Conservation (phyloP, 2,329 filamentous ascomycete species). For the Aspergillus cejpii region DNA sequence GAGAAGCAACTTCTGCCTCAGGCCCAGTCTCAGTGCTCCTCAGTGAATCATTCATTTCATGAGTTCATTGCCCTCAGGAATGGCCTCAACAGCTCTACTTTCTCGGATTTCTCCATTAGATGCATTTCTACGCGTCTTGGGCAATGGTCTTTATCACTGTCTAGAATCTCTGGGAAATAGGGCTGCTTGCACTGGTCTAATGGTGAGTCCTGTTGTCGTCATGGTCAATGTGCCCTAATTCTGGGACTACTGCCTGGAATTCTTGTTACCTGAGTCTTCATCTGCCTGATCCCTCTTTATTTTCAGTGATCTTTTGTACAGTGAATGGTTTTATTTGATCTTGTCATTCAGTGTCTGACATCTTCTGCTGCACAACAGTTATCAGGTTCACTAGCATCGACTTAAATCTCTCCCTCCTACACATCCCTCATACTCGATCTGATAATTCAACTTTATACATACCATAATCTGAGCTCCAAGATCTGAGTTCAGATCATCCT, state of each 20-base stretch:
- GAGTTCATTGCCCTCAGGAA: too few species aligned
- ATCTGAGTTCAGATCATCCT: not conserved
- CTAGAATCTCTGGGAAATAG: not conserved
- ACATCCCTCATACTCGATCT: not conserved
- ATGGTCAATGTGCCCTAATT: not conserved
- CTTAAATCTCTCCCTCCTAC: not conserved
- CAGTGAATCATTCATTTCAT: not conserved
- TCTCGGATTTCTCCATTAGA: too few species aligned
- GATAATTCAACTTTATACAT: not conserved
- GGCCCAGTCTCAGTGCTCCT: not conserved
- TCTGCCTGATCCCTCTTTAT: not conserved
- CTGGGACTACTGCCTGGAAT: not conserved
- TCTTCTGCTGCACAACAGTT: not conserved
- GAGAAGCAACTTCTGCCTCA: not conserved
- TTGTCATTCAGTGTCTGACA: not conserved
- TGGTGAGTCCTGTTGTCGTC: not conserved
- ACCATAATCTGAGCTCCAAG: too few species aligned
- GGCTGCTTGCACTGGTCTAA: not conserved
- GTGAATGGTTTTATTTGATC: not conserved
- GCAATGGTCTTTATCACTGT: too few species aligned
- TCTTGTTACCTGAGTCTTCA: not conserved
- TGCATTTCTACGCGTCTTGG: too few species aligned
- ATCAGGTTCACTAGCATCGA: not conserved
- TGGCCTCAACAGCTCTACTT: not conserved
- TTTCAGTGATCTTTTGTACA: not conserved